phyloP scores from a whole-genome alignment of 2,329 filamentous ascomycete genomes.

The Aspergillus fischeri region DNA sequence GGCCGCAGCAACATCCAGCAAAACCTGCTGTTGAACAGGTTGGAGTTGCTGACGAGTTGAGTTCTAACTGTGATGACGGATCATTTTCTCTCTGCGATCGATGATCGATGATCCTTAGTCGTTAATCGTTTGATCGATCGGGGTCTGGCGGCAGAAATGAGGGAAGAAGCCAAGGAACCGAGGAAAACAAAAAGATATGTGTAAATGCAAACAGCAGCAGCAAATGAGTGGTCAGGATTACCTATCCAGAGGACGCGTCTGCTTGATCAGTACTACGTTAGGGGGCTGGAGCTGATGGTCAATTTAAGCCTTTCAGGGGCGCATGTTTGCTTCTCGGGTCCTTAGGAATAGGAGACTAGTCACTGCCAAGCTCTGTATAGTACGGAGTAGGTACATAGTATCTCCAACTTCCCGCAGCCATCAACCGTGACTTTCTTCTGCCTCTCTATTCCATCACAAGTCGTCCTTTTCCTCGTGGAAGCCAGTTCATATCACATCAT shows the following conservation, averaged over 20 bases:
- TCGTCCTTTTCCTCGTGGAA: not conserved
- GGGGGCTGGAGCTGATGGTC: not conserved
- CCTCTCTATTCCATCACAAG: not conserved
- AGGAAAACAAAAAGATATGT: not conserved
- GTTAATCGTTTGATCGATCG: not conserved
- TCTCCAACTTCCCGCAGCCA: no score
- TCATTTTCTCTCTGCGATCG: not conserved
- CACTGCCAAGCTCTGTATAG: no score
- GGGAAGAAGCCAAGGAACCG: not conserved
- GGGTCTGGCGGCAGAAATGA: not conserved
- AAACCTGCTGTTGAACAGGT: not conserved
- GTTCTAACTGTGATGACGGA: not conserved
- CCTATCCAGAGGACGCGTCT: not conserved
- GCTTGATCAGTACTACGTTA: not conserved
- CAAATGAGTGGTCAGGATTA: not conserved
- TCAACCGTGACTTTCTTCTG: no score
- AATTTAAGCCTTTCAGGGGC: not conserved
- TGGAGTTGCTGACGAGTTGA: not conserved
- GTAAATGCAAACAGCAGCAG: not conserved
- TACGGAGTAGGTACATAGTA: no score
- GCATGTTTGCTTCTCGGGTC: not conserved
- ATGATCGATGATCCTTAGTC: not conserved
- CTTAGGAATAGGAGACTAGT: no score
- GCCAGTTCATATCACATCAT: not conserved
- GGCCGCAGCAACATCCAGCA: conserved; percentile 31